Percentiles rank a stretch among this genome's conserved stretches.
phyloP scores from a whole-genome alignment of 768 basidiomycete species.

The Boletus rufocinnamomeus region DNA sequence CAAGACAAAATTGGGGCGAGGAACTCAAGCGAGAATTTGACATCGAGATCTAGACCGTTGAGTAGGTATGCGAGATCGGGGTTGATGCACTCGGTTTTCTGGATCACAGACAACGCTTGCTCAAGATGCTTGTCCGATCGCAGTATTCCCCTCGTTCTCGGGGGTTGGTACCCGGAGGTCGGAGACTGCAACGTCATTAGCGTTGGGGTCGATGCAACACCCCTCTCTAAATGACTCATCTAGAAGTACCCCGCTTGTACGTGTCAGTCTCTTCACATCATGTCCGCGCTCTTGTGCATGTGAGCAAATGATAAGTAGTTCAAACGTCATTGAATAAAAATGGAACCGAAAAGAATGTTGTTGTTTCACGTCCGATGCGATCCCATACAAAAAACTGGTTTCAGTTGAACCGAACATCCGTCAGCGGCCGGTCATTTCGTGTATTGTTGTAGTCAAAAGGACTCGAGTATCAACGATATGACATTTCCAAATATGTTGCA shows the following conservation, averaged over 20 bases:
- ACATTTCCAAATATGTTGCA: conserved; percentile 6
- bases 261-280: conserved; percentile 9
- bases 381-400: conserved; percentile 6
- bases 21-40: conserved; percentile 31
- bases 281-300: conserved; percentile 13
- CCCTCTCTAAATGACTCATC: conserved; percentile 14
- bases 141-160: conserved; percentile 18
- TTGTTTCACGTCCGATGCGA: conserved; percentile 24
- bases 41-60: conserved; percentile 29
- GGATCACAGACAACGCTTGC: conserved; percentile 7
- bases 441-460: conserved; percentile 4
- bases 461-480: neutral
- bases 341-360: conserved; percentile 6
- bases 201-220: conserved; percentile 16
- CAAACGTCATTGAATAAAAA: conserved; percentile 1
- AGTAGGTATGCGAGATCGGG: conserved; percentile 19
- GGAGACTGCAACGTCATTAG: conserved; percentile 18
- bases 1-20: conserved; percentile 29
- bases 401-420: conserved; percentile 17
- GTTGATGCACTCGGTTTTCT: conserved; percentile 6
- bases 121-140: conserved; percentile 9
- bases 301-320: neutral
- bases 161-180: conserved; percentile 15
- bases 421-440: neutral
- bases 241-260: conserved; percentile 19